phyloP scores from a whole-genome alignment of 2,329 filamentous ascomycete genomes.

The Ophiocordyceps polyrhachis-furcata region DNA sequence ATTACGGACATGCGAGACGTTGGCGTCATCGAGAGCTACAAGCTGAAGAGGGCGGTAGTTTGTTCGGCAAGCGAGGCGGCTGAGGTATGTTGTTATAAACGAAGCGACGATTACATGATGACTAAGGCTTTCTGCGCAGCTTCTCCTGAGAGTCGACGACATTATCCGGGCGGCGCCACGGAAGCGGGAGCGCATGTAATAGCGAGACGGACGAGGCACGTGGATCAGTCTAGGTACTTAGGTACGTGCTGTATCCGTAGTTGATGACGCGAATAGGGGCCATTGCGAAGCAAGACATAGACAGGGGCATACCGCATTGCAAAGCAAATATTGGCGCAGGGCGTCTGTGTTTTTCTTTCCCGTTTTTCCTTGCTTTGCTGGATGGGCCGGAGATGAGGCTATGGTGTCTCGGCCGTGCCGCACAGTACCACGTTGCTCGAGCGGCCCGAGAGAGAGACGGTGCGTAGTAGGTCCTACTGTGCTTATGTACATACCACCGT shows the following conservation, averaged over 20 bases:
- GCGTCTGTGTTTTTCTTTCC: background rate
- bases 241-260: background rate
- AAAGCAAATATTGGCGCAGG: background rate
- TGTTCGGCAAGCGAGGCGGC: constrained; percentile 91
- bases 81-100: constrained; percentile 44
- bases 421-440: background rate
- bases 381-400: background rate
- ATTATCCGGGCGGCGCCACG: constrained; percentile 90
- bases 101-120: background rate
- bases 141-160: constrained; percentile 87
- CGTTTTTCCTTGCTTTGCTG: background rate
- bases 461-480: background rate
- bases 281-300: background rate
- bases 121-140: constrained; percentile 23
- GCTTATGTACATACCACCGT: too few species aligned
- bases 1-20: constrained; percentile 91
- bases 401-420: background rate
- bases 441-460: background rate
- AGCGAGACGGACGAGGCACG: constrained; percentile 1
- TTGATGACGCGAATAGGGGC: background rate
- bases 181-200: constrained; percentile 21
- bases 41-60: constrained; percentile 95
- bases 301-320: background rate
- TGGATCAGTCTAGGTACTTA: too few species aligned
- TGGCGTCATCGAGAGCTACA: constrained; percentile 94